Percentiles rank a stretch among this genome's conserved stretches.
Conservation (phyloP, 345 rosid genomes). For the Geranium brycei region DNA sequence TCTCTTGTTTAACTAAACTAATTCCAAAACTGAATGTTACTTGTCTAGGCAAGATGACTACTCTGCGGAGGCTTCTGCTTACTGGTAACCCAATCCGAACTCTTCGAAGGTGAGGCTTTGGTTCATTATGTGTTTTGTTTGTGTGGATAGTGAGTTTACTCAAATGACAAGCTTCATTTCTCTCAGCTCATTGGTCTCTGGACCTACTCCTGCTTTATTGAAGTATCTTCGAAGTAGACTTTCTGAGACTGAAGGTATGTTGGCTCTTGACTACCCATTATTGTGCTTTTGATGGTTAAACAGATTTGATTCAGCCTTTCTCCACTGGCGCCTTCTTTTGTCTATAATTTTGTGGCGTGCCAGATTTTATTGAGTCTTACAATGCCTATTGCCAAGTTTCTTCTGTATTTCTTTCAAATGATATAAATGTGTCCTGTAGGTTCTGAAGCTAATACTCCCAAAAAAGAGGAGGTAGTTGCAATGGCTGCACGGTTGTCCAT, state of each 20-base stretch:
- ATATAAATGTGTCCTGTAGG: conserved; percentile 26
- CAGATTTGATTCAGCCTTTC: not conserved
- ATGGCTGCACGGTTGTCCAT: conserved; percentile 75
- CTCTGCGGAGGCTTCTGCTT: conserved; percentile 63
- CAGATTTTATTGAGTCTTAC: not conserved
- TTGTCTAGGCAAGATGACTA: conserved; percentile 65
- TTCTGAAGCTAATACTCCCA: conserved; percentile 39
- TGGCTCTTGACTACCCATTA: not conserved
- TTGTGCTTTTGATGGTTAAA: not conserved
- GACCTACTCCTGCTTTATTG: conserved; percentile 76
- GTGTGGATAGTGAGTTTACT: conserved; percentile 11
- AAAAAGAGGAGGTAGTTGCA: conserved; percentile 50
- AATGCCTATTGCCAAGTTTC: not conserved
- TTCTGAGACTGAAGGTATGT: conserved; percentile 55
- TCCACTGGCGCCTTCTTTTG: too few species aligned
- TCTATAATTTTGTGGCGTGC: too few species aligned
- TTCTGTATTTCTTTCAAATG: conserved; percentile 7
- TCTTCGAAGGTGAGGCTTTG: conserved; percentile 51
- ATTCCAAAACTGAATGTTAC: not conserved
- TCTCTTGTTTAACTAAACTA: not conserved
- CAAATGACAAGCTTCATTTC: conserved; percentile 1
- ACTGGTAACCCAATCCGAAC: conserved; percentile 80
- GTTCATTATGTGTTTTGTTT: not conserved
- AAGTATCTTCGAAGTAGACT: conserved; percentile 75
- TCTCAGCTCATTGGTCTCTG: conserved; percentile 73